These are phyloP conservation scores for Hemileccinum hortonii DNA, from an alignment of 1,284 basidiomycete genomes.

Conservation along the genomic window DNA sequence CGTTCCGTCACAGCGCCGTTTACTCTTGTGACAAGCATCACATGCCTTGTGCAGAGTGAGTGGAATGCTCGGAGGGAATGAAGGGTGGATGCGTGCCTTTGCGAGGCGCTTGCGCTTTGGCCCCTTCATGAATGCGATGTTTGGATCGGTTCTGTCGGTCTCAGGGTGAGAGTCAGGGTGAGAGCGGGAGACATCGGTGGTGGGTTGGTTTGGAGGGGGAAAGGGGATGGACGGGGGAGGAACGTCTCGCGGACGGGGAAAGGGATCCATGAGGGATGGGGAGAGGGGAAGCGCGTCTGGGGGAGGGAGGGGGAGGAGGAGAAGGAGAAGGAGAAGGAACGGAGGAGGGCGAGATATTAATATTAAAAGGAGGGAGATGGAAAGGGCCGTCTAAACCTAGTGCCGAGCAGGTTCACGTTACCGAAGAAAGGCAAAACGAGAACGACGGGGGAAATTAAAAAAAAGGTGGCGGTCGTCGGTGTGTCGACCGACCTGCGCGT, in stretches of 20 bases:
- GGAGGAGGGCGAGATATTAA: constrained; percentile 29
- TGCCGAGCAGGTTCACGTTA: constrained; percentile 28
- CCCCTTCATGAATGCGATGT: constrained; percentile 48
- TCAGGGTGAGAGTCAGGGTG: constrained; percentile 20
- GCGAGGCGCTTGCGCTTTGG: constrained; percentile 66
- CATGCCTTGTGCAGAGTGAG: constrained; percentile 54
- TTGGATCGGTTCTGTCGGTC: constrained; percentile 28
- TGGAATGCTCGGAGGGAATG: constrained; percentile 2
- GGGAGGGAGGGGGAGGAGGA: neutral
- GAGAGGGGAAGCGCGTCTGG: neutral
- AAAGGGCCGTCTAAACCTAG: constrained; percentile 33
- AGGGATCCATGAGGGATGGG: constrained; percentile 23
- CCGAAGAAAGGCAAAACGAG: constrained; percentile 20
- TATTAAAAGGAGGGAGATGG: constrained; percentile 34
- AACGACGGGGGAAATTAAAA: constrained; percentile 19
- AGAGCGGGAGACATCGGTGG: constrained; percentile 21
- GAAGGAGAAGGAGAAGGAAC: neutral
- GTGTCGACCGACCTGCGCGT: neutral
- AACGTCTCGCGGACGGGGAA: constrained; percentile 15
- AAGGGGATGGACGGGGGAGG: constrained; percentile 24
- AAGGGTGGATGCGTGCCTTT: constrained; percentile 48
- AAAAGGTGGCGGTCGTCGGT: constrained; percentile 6
- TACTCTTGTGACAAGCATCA: constrained; percentile 80
- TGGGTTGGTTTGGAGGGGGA: constrained; percentile 19
- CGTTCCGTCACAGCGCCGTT: constrained; percentile 78